These are phyloP conservation scores for Didymella keratinophila DNA, from an alignment of 2,329 filamentous ascomycete species.

Conservation along the genomic window DNA sequence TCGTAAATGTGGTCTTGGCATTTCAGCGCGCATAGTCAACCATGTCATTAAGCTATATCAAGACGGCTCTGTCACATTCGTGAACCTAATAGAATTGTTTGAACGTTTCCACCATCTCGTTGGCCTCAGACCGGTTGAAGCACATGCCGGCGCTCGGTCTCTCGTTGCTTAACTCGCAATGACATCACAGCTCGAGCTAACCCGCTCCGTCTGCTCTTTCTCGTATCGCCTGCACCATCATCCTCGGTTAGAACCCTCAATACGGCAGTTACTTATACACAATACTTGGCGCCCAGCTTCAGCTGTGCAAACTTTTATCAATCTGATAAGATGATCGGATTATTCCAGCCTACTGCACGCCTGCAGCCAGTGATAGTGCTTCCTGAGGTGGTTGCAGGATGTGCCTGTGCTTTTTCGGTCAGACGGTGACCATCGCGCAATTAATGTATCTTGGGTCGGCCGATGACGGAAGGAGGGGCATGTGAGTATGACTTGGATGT, in stretches of 20 bases:
- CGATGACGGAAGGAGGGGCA: constrained; percentile 19
- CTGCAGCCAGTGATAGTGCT: constrained; percentile 1
- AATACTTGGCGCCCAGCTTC: constrained; percentile 22
- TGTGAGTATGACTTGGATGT: not conserved
- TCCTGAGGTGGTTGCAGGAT: not conserved
- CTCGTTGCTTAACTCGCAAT: not conserved
- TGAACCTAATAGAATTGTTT: constrained; percentile 10
- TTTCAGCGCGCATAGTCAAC: constrained; percentile 24
- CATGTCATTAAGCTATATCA: constrained; percentile 6
- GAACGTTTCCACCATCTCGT: not conserved
- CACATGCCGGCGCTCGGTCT: constrained; percentile 1
- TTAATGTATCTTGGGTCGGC: not conserved
- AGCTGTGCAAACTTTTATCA: constrained; percentile 33
- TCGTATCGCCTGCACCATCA: constrained; percentile 15
- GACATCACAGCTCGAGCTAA: constrained; percentile 5
- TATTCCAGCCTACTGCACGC: not conserved
- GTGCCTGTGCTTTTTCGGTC: not conserved
- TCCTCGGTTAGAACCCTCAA: constrained; percentile 8
- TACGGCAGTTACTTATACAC: constrained; percentile 17
- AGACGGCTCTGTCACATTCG: not conserved
- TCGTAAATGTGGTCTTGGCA: constrained; percentile 14
- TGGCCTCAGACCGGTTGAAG: not conserved
- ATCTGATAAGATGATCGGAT: constrained; percentile 39
- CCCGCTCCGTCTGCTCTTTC: constrained; percentile 7
- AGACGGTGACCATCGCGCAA: not conserved